A percentile compares a stretch with the other conserved stretches of the same genome.
phyloP scores from a whole-genome alignment of 2,329 filamentous ascomycete species.

The Botrytis medusae region DNA sequence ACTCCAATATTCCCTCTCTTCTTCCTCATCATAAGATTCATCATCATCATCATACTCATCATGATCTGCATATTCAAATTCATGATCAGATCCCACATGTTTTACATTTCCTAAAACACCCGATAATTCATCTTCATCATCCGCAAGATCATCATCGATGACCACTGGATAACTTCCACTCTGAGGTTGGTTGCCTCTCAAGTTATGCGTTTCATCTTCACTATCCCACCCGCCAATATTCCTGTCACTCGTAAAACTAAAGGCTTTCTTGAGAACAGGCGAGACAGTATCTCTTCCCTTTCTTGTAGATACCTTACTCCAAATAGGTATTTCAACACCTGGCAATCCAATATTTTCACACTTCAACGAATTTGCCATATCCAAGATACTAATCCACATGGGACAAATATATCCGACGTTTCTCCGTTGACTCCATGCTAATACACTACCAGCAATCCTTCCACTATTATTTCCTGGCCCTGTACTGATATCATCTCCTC shows the following conservation, averaged over 20 bases:
- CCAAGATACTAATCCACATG: slow-evolving; percentile 85
- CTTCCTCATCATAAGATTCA: slow-evolving; percentile 14
- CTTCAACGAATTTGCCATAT: slow-evolving; percentile 77
- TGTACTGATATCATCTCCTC: slow-evolving; percentile 92
- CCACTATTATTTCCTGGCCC: slow-evolving; percentile 67
- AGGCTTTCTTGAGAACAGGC: background rate
- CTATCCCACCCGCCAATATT: background rate
- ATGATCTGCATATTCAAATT: background rate
- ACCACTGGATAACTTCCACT: background rate
- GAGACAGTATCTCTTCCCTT: background rate
- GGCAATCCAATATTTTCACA: slow-evolving; percentile 72
- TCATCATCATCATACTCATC: slow-evolving; percentile 7
- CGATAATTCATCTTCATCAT: slow-evolving; percentile 12
- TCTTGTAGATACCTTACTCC: background rate
- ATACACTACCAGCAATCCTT: slow-evolving; percentile 81
- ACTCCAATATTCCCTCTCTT: slow-evolving; percentile 5
- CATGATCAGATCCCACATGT: background rate
- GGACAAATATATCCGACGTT: slow-evolving; percentile 88
- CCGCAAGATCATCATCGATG: slow-evolving; percentile 9
- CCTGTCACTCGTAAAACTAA: background rate
- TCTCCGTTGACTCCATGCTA: slow-evolving; percentile 82
- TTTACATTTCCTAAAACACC: slow-evolving; percentile 4
- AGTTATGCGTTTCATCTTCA: slow-evolving; percentile 1
- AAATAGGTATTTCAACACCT: slow-evolving; percentile 48
- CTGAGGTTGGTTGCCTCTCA: background rate